Base-by-base conservation (phyloP, 306 rosid genomes). In the Ceratonia siliqua region DNA sequence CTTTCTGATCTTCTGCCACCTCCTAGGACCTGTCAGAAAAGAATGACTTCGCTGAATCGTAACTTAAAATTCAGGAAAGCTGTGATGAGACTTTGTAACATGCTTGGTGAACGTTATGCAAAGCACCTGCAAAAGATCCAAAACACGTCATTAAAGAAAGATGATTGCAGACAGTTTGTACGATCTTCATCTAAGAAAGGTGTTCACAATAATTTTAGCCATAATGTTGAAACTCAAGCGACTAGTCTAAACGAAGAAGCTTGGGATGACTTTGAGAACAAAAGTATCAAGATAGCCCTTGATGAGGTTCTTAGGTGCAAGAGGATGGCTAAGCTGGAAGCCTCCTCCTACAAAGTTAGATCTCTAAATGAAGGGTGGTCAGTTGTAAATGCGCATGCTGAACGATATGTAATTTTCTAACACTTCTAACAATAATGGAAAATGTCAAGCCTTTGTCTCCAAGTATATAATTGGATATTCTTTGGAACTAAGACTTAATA, bases 1-100 rank as follows among this genome's bases (percentile, higher is more conserved):
- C 73, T 91, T 85, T 50, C 90, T 77, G 85, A 91, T 74, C 92
- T 94, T 67, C 98, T 96, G 62, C 90, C 97, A 45, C 84, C 93
- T 81, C 96, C 90, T 66, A 71, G 42, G 3, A 27, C 84, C 68
- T 92, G 96, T 82, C 83, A 27, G 82, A 91, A 89, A 86, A 87
- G 96, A 84, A 92, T 94, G 85, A 76, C 82, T 49, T 83, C 38
- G 12, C 82, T 92, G 57, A 94, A 82, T 63, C 50, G 72, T 52
- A 86, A 90, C 87, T 11, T 38, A 62, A 85, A 78, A 55, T 83
- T 88, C 63, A 84, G 97, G 82, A 83, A 82, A 85, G 88, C 97
- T 28, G 76, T 90, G 73, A 90, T 88, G 90, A 84, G 78, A 80
- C 98, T 91, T 27, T 94, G 97, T 85, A 92, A 83, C 87, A 73